A percentile compares a stretch with the other conserved stretches of the same genome.
These are phyloP conservation scores for Boletus barrowsii DNA, from an alignment of 768 basidiomycete genomes.

Conservation along the genomic window DNA sequence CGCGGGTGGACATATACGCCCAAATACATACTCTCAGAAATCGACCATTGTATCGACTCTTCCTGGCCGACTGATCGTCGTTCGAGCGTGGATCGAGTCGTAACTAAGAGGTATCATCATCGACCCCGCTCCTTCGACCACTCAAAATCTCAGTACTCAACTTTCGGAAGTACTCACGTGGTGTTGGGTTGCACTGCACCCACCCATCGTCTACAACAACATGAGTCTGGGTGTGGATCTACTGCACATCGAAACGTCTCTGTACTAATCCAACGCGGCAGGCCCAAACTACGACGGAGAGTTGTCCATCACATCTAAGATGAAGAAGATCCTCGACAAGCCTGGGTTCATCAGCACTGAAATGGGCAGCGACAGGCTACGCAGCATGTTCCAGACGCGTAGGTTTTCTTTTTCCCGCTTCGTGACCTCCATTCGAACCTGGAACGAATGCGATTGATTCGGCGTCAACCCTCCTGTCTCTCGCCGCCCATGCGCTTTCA, in stretches of 20 bases:
- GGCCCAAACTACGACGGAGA: conserved; percentile 17
- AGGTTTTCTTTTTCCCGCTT: conserved; percentile 1
- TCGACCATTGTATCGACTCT: too few species aligned
- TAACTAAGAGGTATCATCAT: too few species aligned
- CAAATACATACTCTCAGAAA: too few species aligned
- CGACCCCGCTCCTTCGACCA: too few species aligned
- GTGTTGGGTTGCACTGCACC: background rate
- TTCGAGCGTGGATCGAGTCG: too few species aligned
- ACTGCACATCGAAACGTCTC: background rate
- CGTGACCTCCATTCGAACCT: background rate
- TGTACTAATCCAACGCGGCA: conserved; percentile 5
- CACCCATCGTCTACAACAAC: background rate
- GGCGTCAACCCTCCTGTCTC: background rate
- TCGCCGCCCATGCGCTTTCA: background rate
- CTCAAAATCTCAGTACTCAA: too few species aligned
- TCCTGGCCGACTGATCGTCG: too few species aligned
- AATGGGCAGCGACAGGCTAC: conserved; percentile 28
- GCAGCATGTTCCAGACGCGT: conserved; percentile 31
- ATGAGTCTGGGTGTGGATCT: conserved; percentile 15
- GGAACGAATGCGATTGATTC: background rate
- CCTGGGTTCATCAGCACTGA: conserved; percentile 24
- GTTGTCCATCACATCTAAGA: conserved; percentile 25
- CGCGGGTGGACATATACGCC: too few species aligned
- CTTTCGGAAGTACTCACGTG: too few species aligned
- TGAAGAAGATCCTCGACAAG: conserved; percentile 25